Evolutionary conservation across 2,329 filamentous ascomycete species (phyloP), one percentile per base, ranked within the genome.

Genomic region (Cytospora schulzeri): DNA sequence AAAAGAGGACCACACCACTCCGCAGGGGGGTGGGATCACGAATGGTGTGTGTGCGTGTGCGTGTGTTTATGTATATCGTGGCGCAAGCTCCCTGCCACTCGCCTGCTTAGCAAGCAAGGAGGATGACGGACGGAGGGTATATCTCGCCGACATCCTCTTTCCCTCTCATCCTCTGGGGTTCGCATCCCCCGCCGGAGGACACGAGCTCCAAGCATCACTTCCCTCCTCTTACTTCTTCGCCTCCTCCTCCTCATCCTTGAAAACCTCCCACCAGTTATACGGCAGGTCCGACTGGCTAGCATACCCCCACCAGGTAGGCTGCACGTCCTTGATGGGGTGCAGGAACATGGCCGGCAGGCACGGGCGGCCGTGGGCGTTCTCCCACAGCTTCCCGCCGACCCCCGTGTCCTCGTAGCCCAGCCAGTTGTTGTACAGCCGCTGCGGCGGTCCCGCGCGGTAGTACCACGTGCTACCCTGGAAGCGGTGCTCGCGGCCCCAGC

Each of bases 391-490:
- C 2, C 85, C 86, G 22, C 85, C 86, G 26, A 85, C 75, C 15
- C 74, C 79, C 15, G 79, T 82, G 69, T 88, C 85, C 66, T 81
- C 77, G 75, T 83, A 86, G 24, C 86, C 86, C 77, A 88, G 81
- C 80, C 85, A 87, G 75, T 88, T 87, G 76, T 86, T 85, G 74
- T 84, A 88, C 50, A 88, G 71, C 51, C 84, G 78, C 70, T 83
- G 83, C 1, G 86, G 85, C 9, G 84, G 82, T 57, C 79, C 78
- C 3, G 85, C 83, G 38, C 84, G 80, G 73, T 82, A 87, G 73
- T 88, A 87, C 85, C 85, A 88, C 1, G 85, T 87, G 48, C 75
- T 78, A n/a, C 85, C 85, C 66, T 82, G 76, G 68, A 83, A 88
- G 55, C 85, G 78, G 14, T 81, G 80, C 69, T 88, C 85, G 62